Evolutionary conservation across 2,329 filamentous ascomycete genomes (phyloP), one percentile per base, ranked within the genome.

Genomic region (Paraphaeosphaeria minitans): DNA sequence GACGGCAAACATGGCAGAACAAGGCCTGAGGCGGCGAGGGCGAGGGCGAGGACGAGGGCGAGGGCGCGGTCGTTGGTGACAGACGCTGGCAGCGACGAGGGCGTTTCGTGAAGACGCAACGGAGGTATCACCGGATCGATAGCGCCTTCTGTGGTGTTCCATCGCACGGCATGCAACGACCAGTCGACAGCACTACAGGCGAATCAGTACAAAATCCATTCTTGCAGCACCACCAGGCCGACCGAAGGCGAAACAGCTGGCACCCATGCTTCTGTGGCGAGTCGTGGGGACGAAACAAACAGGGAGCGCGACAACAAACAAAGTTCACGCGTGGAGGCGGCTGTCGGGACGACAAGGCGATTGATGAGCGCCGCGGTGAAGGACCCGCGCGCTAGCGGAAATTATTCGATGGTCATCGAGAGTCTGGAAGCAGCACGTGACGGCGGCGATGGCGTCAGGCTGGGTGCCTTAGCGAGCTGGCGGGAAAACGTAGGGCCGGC

Each of bases 271-370:
- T 59, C 61, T 56, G 37, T 39, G 61, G 58, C 58, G 64, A 65
- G 45, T 62, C 64, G 59, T 64, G 63, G 54, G 51, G 47, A 55
- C 62, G 62, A 65, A 66, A 67, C 62, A 63, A 65, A 61, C 61
- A 60, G 55, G 42, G 41, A 39, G 31, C 19, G 48, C 48, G 33
- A 46, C 48, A 52, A 43, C 49, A 60, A 56, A 55, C 55, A 56
- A 56, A 55, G 41, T 48, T 53, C 35, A 37, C 45, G 46, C 52
- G 61, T 45, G 54, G 58, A 43, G 55, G 58, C 59, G 62, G 62
- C 64, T 59, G 61, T 55, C 54, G 51, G 59, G 55, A 46, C 39
- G 57, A 62, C 54, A 33, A 19, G 35, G 41, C 35, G 35, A 51
- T 19, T 41, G 47, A 39, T 39, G 47, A 48, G 27, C n/a, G 46